Evolutionary conservation across 1,139 yeast genomes (phyloP).

Genomic region (Geotrichum restrictum): DNA sequence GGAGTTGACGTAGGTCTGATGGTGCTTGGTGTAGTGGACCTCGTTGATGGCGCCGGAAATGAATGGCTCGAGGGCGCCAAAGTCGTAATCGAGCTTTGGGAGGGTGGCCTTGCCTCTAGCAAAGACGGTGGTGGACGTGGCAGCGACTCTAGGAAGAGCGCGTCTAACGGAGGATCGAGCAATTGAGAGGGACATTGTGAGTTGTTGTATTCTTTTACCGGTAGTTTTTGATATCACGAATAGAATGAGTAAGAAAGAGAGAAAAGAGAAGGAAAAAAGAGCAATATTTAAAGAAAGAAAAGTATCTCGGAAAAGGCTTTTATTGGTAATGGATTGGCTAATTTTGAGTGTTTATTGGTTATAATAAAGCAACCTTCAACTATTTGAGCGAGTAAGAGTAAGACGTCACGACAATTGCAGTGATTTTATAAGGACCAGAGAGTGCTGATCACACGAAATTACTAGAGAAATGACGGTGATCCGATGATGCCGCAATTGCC

Average conservation of each 20-base stretch:
- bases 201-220: background rate
- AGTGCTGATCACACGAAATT: too few species aligned
- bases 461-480: too few species aligned
- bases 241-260: background rate
- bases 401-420: too few species aligned
- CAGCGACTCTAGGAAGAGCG: constrained; percentile 13
- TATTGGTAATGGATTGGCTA: too few species aligned
- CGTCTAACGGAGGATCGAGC: constrained; percentile 20
- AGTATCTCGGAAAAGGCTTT: too few species aligned
- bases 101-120: constrained; percentile 48
- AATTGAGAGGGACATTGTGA: constrained; percentile 19
- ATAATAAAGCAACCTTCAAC: background rate
- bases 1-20: constrained; percentile 89
- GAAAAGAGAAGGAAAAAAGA: background rate
- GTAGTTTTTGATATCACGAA: background rate
- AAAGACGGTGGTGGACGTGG: constrained; percentile 16
- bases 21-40: constrained; percentile 87
- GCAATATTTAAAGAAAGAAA: background rate
- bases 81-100: constrained; percentile 86
- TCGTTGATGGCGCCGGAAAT: constrained; percentile 89
- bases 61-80: constrained; percentile 83
- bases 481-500: too few species aligned
- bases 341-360: too few species aligned
- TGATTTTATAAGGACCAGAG: too few species aligned
- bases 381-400: too few species aligned